Conservation (phyloP, 2,329 filamentous ascomycete genomes). For the Monascus ruber region DNA sequence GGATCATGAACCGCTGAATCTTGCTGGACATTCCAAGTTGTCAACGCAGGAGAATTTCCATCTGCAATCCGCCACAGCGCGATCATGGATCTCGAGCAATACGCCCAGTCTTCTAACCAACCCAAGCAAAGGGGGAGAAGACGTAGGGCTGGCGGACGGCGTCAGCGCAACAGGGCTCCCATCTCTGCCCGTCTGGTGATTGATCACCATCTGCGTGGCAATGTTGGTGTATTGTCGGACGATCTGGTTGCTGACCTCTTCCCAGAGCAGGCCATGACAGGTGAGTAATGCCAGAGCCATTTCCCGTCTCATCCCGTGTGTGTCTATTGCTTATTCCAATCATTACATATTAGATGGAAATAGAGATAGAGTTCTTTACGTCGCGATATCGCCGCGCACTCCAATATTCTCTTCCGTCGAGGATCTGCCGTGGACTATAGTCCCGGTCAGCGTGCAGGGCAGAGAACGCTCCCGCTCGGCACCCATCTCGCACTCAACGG, state of each 20-base stretch:
- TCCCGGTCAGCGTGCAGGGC: conserved; percentile 55
- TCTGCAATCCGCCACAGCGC: conserved; percentile 5
- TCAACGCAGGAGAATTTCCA: conserved; percentile 1
- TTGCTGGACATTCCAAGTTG: neutral
- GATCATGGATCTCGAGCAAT: conserved; percentile 34
- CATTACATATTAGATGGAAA: conserved; percentile 5
- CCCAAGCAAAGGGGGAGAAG: conserved; percentile 43
- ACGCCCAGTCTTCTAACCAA: conserved; percentile 29
- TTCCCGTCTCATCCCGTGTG: too few relatives aligned
- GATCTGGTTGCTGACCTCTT: conserved; percentile 74
- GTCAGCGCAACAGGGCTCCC: conserved; percentile 53
- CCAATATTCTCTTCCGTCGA: conserved; percentile 36
- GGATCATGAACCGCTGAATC: neutral
- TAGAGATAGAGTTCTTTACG: conserved; percentile 26
- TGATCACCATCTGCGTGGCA: conserved; percentile 73
- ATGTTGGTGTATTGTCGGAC: conserved; percentile 75
- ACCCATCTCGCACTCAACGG: conserved; percentile 60
- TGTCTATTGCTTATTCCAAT: too few relatives aligned
- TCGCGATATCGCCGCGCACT: conserved; percentile 37
- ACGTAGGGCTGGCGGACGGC: conserved; percentile 34
- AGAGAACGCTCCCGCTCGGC: conserved; percentile 40
- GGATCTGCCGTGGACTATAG: conserved; percentile 68
- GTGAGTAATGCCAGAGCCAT: conserved; percentile 17
- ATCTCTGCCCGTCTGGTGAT: conserved; percentile 71
- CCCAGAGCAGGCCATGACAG: conserved; percentile 46